These are phyloP conservation scores for Ceratocystis colombiana DNA, from an alignment of 2,329 filamentous ascomycete genomes.

Conservation along the genomic window DNA sequence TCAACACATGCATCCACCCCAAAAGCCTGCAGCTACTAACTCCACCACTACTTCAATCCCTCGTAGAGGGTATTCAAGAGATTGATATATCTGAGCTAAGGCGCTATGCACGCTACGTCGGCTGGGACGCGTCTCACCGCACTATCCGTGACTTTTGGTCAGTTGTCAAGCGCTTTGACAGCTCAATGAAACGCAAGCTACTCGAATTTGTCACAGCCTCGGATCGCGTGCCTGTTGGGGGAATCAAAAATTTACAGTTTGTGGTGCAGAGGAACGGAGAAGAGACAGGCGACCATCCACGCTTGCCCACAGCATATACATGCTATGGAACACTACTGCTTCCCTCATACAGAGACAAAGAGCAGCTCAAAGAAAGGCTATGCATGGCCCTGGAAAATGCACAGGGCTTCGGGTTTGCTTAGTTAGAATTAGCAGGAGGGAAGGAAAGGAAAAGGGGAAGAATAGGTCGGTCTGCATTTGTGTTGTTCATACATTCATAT, in stretches of 20 bases:
- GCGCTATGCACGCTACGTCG: slow-evolving; percentile 65
- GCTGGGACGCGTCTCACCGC: slow-evolving; percentile 59
- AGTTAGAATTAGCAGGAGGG: neutral
- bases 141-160: slow-evolving; percentile 76
- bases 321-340: slow-evolving; percentile 84
- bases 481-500: neutral
- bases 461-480: neutral
- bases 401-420: slow-evolving; percentile 80
- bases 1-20: slow-evolving; percentile 61
- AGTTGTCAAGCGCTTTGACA: slow-evolving; percentile 57
- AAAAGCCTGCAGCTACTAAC: slow-evolving; percentile 64
- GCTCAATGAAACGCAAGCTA: slow-evolving; percentile 61
- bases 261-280: slow-evolving; percentile 68
- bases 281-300: slow-evolving; percentile 43
- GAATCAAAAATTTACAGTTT: slow-evolving; percentile 72
- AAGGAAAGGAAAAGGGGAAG: neutral
- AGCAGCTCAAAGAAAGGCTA: slow-evolving; percentile 63
- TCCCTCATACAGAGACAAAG: slow-evolving; percentile 66
- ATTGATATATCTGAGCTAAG: slow-evolving; percentile 69
- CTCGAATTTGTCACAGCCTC: slow-evolving; percentile 93
- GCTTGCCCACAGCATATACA: slow-evolving; percentile 77
- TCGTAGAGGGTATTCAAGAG: slow-evolving; percentile 73
- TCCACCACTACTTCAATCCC: slow-evolving; percentile 57
- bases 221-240: slow-evolving; percentile 80
- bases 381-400: slow-evolving; percentile 80